A percentile compares a stretch with the other conserved stretches of the same genome.
phyloP scores from a whole-genome alignment of 2,329 filamentous ascomycete genomes.

The Aureobasidium sp. region DNA sequence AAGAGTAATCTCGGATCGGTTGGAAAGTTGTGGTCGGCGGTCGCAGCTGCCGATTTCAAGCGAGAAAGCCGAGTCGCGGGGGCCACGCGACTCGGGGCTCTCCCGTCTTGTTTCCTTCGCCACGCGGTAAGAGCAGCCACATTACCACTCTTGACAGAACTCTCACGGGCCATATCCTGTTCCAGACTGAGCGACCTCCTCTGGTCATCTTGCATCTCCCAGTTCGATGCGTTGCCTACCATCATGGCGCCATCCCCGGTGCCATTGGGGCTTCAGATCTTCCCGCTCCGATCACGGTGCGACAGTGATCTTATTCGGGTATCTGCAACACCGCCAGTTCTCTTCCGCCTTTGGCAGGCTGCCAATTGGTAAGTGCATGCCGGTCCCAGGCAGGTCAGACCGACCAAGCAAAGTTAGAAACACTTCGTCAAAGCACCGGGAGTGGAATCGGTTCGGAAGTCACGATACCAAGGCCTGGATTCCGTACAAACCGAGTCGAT shows the following conservation, averaged over 20 bases:
- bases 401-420: neutral
- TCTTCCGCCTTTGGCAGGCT: neutral
- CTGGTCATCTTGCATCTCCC: neutral
- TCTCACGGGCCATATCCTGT: conserved; percentile 4
- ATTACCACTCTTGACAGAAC: conserved; percentile 9
- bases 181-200: conserved; percentile 3
- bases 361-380: neutral
- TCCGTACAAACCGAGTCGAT: neutral
- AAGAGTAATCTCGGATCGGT: neutral
- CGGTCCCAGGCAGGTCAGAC: neutral
- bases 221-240: neutral
- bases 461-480: neutral
- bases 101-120: neutral
- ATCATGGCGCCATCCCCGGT: conserved; percentile 2
- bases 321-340: neutral
- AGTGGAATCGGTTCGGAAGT: neutral
- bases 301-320: neutral
- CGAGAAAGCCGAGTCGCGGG: neutral
- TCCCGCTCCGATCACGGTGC: neutral
- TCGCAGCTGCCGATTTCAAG: neutral
- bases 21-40: neutral
- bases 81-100: conserved; percentile 7
- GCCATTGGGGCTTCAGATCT: neutral
- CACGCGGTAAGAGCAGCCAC: conserved; percentile 8
- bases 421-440: neutral